A percentile compares a stretch with the other conserved stretches of the same genome.
These are phyloP conservation scores for Cicer yamashitae DNA, from an alignment of 306 rosid genomes.

Conservation along the genomic window DNA sequence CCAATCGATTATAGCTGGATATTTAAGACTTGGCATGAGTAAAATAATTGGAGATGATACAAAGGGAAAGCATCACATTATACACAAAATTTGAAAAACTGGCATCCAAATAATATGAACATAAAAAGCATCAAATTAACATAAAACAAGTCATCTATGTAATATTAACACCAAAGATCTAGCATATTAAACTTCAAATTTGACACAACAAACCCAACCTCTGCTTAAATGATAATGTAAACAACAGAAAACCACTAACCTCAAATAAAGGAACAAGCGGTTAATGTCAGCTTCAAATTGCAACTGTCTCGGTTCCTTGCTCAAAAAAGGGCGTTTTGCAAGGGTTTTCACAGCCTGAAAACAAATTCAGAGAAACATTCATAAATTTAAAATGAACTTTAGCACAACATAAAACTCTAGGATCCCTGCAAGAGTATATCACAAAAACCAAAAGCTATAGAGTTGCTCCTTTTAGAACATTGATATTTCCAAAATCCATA, in stretches of 20 bases:
- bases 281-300: conserved; percentile 86
- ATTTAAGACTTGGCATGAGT: conserved; percentile 54
- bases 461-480: neutral
- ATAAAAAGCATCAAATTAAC: neutral
- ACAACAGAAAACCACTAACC: conserved; percentile 54
- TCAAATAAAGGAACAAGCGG: conserved; percentile 80
- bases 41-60: conserved; percentile 24
- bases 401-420: conserved; percentile 10
- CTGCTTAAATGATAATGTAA: conserved; percentile 2
- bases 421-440: conserved; percentile 4
- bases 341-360: conserved; percentile 69
- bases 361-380: conserved; percentile 31
- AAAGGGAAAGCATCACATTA: conserved; percentile 19
- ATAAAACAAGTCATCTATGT: conserved; percentile 3
- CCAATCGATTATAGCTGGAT: conserved; percentile 80
- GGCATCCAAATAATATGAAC: conserved; percentile 17
- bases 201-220: neutral
- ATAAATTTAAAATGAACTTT: neutral
- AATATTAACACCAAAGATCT: conserved; percentile 5
- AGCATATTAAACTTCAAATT: conserved; percentile 5
- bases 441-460: neutral
- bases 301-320: conserved; percentile 73
- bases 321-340: conserved; percentile 64
- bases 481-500: conserved; percentile 1
- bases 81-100: conserved; percentile 11